These are phyloP conservation scores for Thielaviopsis musarum DNA, from an alignment of 2,329 filamentous ascomycete species.

Conservation along the genomic window DNA sequence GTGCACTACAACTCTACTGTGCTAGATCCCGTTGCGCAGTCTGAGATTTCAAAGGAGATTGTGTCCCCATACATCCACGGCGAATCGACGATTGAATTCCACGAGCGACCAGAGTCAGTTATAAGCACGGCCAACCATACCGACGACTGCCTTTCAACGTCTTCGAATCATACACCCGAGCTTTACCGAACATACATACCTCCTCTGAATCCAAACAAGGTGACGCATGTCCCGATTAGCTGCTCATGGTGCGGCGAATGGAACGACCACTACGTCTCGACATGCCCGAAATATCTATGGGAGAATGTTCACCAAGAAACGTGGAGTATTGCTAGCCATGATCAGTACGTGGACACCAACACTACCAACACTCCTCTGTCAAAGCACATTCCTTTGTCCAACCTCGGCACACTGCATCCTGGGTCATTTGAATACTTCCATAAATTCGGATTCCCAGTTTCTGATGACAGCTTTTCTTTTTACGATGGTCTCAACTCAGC, in stretches of 20 bases:
- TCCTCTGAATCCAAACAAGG: not conserved
- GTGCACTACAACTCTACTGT: no score
- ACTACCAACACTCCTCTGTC: not conserved
- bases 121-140: not conserved
- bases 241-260: not conserved
- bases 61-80: no score
- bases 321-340: not conserved
- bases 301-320: not conserved
- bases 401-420: not conserved
- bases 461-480: no score
- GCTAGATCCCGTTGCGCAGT: no score
- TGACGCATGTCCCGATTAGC: not conserved
- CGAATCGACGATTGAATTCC: not conserved
- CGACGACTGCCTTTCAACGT: not conserved
- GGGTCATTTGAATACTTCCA: no score
- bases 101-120: no score
- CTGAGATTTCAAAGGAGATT: no score
- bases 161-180: not conserved
- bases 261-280: not conserved
- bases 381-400: not conserved
- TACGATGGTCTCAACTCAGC: no score
- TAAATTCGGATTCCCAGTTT: no score
- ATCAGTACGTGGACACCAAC: not conserved
- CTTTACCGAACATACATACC: not conserved
- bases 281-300: not conserved